Percentiles rank a stretch among this genome's conserved stretches.
Conservation (phyloP, 2,329 filamentous ascomycete species). For the Alternaria sp. region DNA sequence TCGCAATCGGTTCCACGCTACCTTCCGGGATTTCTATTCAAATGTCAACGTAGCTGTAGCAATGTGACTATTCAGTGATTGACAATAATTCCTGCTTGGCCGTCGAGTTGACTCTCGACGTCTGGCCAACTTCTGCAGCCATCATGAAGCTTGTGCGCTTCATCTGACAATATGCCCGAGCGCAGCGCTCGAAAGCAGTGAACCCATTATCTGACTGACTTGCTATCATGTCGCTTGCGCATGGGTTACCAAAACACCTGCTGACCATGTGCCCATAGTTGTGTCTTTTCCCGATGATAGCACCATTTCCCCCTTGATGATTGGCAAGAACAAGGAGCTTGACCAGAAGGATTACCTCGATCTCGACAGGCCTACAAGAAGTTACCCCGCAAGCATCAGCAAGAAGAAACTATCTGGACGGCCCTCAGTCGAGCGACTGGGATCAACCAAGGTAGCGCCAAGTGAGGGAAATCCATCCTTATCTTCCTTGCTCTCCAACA, state of each 20-base stretch:
- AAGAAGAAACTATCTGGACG: slow-evolving; percentile 57
- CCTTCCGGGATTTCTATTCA: neutral
- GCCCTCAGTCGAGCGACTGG: slow-evolving; percentile 46
- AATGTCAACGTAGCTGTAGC: neutral
- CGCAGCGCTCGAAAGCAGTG: neutral
- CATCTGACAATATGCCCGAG: neutral
- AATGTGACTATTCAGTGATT: neutral
- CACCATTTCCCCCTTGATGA: slow-evolving; percentile 57
- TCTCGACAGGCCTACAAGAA: slow-evolving; percentile 50
- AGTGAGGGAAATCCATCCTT: slow-evolving; percentile 42
- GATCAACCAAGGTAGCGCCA: slow-evolving; percentile 30
- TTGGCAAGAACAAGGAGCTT: slow-evolving; percentile 56
- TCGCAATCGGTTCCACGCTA: neutral
- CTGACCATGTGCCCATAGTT: slow-evolving; percentile 47
- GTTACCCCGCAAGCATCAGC: slow-evolving; percentile 51
- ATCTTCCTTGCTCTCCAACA: slow-evolving; percentile 42
- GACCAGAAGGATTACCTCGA: slow-evolving; percentile 55
- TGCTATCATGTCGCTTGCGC: neutral
- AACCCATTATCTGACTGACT: neutral
- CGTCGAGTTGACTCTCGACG: neutral
- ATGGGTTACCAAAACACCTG: slow-evolving; percentile 18
- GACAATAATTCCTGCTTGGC: neutral
- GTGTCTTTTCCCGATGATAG: slow-evolving; percentile 59
- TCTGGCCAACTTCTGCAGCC: neutral
- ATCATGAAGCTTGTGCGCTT: neutral